Evolutionary conservation across 139 green algal genomes (phyloP).

Genomic region (Haematococcus lacustris): DNA sequence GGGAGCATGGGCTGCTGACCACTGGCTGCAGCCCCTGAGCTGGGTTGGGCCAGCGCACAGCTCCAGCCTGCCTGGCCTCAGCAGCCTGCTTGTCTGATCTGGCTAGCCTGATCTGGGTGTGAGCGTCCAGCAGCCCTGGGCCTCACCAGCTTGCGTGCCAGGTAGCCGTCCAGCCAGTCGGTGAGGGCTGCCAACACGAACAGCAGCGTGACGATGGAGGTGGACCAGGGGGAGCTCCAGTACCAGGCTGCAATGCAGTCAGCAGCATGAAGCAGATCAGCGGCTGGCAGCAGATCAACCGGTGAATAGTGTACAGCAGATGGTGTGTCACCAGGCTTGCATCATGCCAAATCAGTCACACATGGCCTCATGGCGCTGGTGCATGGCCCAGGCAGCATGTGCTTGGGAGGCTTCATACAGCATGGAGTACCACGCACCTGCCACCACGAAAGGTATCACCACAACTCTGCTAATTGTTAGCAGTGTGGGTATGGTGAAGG

Average conservation of each 20-base stretch:
- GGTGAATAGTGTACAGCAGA: not conserved
- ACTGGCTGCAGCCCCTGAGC: too few species aligned
- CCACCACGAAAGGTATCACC: conserved; percentile 72
- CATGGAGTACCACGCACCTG: conserved; percentile 18
- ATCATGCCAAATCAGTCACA: not conserved
- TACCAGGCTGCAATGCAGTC: conserved; percentile 47
- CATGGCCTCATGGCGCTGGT: not conserved
- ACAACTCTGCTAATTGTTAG: conserved; percentile 76
- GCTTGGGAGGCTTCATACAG: not conserved
- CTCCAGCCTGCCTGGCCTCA: too few species aligned
- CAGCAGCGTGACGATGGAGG: conserved; percentile 39
- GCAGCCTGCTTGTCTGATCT: too few species aligned
- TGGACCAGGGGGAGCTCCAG: conserved; percentile 24
- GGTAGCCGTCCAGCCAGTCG: conserved; percentile 94
- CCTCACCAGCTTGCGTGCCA: conserved; percentile 79
- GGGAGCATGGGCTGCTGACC: too few species aligned
- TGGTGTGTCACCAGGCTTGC: not conserved
- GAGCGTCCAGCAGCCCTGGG: too few species aligned
- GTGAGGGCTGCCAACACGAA: conserved; percentile 84
- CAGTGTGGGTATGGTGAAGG: conserved; percentile 86
- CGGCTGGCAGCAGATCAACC: not conserved
- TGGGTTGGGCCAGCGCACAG: too few species aligned
- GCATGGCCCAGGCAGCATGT: not conserved
- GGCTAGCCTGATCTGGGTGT: too few species aligned
- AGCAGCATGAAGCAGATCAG: not conserved